phyloP scores from a whole-genome alignment of 306 rosid species.

The Cicer pinnatifidum region DNA sequence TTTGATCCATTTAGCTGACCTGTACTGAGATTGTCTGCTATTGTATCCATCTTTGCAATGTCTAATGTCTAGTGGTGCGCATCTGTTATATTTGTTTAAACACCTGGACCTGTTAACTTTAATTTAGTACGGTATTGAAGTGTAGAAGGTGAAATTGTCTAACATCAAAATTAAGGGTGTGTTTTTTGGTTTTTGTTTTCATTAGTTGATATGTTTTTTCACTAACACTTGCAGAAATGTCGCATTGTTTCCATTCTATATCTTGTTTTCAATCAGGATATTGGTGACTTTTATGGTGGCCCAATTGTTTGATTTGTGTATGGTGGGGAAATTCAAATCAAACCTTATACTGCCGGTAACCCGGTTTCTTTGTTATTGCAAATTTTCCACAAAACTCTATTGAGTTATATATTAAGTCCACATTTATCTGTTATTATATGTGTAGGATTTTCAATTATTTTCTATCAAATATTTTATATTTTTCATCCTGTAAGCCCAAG shows the following conservation, averaged over 20 bases:
- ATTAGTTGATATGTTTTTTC: conserved; percentile 3
- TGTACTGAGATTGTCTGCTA: conserved; percentile 1
- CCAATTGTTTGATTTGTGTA: too few species aligned
- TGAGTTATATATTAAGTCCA: too few species aligned
- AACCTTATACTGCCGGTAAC: too few species aligned
- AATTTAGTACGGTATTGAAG: conserved; percentile 24
- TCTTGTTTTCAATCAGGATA: neutral
- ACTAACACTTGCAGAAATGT: neutral
- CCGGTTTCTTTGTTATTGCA: too few species aligned
- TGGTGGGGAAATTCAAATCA: too few species aligned
- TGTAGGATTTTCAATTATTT: too few species aligned
- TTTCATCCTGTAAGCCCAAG: conserved; percentile 99
- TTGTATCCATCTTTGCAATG: conserved; percentile 13
- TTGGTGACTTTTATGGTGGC: too few species aligned
- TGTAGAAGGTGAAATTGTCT: conserved; percentile 4
- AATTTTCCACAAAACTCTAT: too few species aligned
- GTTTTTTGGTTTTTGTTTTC: neutral
- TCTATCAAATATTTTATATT: too few species aligned
- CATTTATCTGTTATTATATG: too few species aligned
- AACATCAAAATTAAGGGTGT: conserved; percentile 5
- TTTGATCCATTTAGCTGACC: conserved; percentile 19
- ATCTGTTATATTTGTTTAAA: conserved; percentile 36
- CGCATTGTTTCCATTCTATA: neutral
- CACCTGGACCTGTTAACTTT: conserved; percentile 5
- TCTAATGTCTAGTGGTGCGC: conserved; percentile 6